Evolutionary conservation across 352 stramenopile species (phyloP).

Genomic region (Phytophthora pini): DNA sequence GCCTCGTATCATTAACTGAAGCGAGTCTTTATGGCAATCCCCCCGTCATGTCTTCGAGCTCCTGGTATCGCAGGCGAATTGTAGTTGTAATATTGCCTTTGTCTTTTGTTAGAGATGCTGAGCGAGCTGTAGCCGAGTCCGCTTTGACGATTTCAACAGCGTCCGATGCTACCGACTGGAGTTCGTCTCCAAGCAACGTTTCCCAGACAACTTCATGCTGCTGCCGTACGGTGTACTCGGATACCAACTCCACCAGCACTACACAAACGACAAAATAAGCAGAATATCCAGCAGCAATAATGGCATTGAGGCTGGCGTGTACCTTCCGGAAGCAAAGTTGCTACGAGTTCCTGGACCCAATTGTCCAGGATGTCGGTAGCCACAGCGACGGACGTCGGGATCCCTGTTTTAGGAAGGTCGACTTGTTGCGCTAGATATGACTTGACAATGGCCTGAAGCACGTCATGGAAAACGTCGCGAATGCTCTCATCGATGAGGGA

Average conservation of each 20-base stretch:
- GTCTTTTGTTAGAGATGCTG: too few relatives aligned
- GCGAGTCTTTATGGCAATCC: too few relatives aligned
- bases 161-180: conserved; percentile 13
- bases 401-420: conserved; percentile 43
- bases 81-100: too few relatives aligned
- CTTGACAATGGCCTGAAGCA: conserved; percentile 43
- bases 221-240: conserved; percentile 21
- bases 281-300: background rate
- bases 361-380: conserved; percentile 46
- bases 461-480: conserved; percentile 39
- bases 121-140: background rate
- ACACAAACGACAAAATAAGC: conserved; percentile 1
- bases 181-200: conserved; percentile 13
- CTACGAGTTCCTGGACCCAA: conserved; percentile 39
- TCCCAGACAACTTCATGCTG: conserved; percentile 15
- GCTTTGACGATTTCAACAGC: background rate
- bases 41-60: too few relatives aligned
- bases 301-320: background rate
- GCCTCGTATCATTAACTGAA: too few relatives aligned
- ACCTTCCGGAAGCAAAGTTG: conserved; percentile 49
- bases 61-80: too few relatives aligned
- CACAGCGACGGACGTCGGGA: conserved; percentile 20
- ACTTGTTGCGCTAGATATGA: conserved; percentile 42
- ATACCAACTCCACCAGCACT: conserved; percentile 42
- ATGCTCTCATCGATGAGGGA: conserved; percentile 35